Evolutionary conservation across 164 flowering plant genomes (phyloP), one percentile per base, ranked within the genome.

Genomic region (Sedum album): DNA sequence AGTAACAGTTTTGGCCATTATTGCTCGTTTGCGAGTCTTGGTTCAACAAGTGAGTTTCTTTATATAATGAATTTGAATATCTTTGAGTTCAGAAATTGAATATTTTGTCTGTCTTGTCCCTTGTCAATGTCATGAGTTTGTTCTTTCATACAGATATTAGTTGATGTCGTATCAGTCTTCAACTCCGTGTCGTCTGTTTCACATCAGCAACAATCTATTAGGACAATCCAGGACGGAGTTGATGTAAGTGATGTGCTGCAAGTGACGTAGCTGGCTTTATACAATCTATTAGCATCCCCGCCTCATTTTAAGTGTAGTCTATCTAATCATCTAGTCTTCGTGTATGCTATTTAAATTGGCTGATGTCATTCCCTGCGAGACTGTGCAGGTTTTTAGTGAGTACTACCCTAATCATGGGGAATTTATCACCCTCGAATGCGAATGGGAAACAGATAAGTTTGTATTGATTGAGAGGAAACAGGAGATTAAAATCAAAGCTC

Each of bases 21-120:
- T 89, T 74, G 90, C 86, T 25, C 93, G 93, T 67, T 78, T 91
- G 48, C 84, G 97, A 66, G 89, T 89, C 66, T 75, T 91, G 80
- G 83, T 84, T 77, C 96, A 91, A 73, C 97, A 91, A 73, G 97
- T 89, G 83, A 80, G 86, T 76, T 57, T n/a, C 46, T 35, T 5
- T 74, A n/a, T 33, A 17, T 5, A 39, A 14, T 51, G 5, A 5
- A 15, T 44, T 44, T n/a, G n/a, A n/a, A n/a, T n/a, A n/a, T n/a
- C n/a, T n/a, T n/a, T n/a, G n/a, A n/a, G n/a, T n/a, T n/a, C n/a
- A n/a, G n/a, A n/a, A n/a, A n/a, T n/a, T n/a, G n/a, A n/a, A n/a
- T n/a, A n/a, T n/a, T n/a, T n/a, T n/a, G n/a, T n/a, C n/a, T n/a
- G n/a, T n/a, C n/a, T n/a, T n/a, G n/a, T n/a, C n/a, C n/a, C n/a